Base-by-base conservation (phyloP, 1,284 basidiomycete species). In the Marasmius oreades region DNA sequence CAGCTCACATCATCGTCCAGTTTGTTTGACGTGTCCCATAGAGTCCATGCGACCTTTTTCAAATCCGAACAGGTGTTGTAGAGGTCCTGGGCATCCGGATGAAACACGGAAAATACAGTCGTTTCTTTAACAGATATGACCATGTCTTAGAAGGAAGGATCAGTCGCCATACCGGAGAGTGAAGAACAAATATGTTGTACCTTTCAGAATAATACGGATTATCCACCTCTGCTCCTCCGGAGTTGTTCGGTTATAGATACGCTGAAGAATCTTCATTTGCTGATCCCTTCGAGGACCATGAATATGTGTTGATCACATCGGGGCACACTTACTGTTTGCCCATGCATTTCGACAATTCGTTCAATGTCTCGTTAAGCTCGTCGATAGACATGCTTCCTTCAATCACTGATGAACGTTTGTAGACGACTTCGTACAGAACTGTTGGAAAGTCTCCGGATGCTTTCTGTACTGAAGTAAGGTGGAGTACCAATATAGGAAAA, bases 31-130 rank as follows among this genome's bases (percentile, higher is more conserved):
- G 85, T 80, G 66, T 92, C 82, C 75, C 85, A 86, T 0, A 93
- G 73, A 59, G 88, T 83, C 82, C 89, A 96, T 33, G 86, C 88
- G 2, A 98, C 91, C 59, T 91, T 90, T 73, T 94, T 94, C 37
- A 98, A 76, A 69, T 98, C 95, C 0, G 94, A 95, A 67, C 93
- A 97, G 1, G 93, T 93, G 67, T 97, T 97, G 76, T 91, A 98
- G 2, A 96, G 73, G 64, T 92, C 90, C 58, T 90, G 85, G 0
- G 95, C 94, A 62, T 97, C 93, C 1, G 90, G 90, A 68, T 98
- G 95, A 64, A 96, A 92, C 3, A 92, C 86, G 0, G 84, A 75
- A 59, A 98, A 86, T 0, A 98, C 88, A 0, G 90, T 92, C 11
- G 88, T 92, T 69, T 97, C 95, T 70, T 91, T 92, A 51, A 91